Base-by-base conservation (phyloP, 2,329 filamentous ascomycete species). In the Elsinoe fawcettii region DNA sequence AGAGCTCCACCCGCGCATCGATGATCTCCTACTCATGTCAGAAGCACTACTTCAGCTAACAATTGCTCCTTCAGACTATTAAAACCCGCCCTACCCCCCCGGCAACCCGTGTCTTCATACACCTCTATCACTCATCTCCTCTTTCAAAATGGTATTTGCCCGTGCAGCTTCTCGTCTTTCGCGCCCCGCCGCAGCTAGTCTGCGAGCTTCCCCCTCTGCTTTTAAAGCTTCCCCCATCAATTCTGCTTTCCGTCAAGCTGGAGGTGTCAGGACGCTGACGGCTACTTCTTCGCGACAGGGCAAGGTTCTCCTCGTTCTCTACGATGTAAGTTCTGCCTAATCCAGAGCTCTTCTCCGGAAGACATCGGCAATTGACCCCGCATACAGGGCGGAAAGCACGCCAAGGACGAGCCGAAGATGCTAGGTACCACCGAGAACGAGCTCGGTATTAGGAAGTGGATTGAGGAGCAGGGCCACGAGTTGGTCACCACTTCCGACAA, bases 391-490 rank as follows among this genome's bases (percentile, higher is more conserved):
- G 82, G 84, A 72, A 79, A 90, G 78, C 90, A 96, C 79, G 90
- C 91, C 77, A 78, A 87, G 75, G 81, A 96, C 70, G 90, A 95
- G 73, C 90, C 91, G 63, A 83, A 82, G 68, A 82, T 99, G 66
- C 84, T 96, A 68, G 93, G 93, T 69, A 96, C 93, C 63, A 96
- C 90, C 51, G 90, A 99, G 82, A 97, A 97, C 75, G 93, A 99
- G 82, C 89, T 99, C 61, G 93, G 93, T 67, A 80, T 99, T 71
- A 85, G 93, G 71, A 91, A 95, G 77, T 99, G 93, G 92, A 86
- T 99, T 66, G 93, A 97, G 80, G 88, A 92, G 61, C 86, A 95
- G 74, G 93, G 93, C 68, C 93, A 99, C 83, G 95, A 89, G 63
- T 84, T 99, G 61, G 83, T 99, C 66, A 99, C 93, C 68, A 99